phyloP scores from a whole-genome alignment of 768 basidiomycete species.

The Russula virescens region DNA sequence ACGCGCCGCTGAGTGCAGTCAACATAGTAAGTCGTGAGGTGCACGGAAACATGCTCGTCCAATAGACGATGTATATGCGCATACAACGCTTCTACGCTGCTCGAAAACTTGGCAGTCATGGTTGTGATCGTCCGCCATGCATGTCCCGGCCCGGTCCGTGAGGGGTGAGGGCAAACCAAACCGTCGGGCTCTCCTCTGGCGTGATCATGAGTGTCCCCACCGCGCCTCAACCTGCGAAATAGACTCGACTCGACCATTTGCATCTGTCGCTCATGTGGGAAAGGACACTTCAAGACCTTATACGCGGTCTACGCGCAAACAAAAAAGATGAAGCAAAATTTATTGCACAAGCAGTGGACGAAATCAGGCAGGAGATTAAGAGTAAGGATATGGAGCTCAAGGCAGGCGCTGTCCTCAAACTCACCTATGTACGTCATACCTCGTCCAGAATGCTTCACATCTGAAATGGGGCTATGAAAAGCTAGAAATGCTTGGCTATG shows the following conservation, averaged over 20 bases:
- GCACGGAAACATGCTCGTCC: slow-evolving; percentile 13
- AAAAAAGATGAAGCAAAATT: slow-evolving; percentile 91
- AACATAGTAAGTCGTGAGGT: slow-evolving; percentile 17
- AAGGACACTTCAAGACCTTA: slow-evolving; percentile 90
- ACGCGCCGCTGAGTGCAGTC: slow-evolving; percentile 17
- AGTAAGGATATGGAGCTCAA: slow-evolving; percentile 96
- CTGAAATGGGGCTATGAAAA: slow-evolving; percentile 32
- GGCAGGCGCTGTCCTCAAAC: slow-evolving; percentile 89
- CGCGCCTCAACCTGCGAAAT: background rate
- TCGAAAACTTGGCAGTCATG: background rate
- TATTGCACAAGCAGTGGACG: slow-evolving; percentile 88
- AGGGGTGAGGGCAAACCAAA: too few relatives aligned
- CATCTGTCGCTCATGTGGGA: slow-evolving; percentile 72
- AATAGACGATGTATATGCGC: slow-evolving; percentile 22
- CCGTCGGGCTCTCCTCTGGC: too few relatives aligned
- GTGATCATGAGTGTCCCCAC: too few relatives aligned
- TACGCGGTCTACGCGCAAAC: slow-evolving; percentile 91
- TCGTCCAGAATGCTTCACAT: slow-evolving; percentile 18
- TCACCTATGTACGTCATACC: slow-evolving; percentile 78
- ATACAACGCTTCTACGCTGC: background rate
- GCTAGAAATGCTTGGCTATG: slow-evolving; percentile 97
- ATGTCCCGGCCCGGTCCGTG: background rate
- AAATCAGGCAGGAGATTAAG: slow-evolving; percentile 88
- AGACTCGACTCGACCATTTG: slow-evolving; percentile 3
- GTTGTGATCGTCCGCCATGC: background rate